Evolutionary conservation across 2,329 filamentous ascomycete species (phyloP).

Genomic region (Calonectria henricotiae): DNA sequence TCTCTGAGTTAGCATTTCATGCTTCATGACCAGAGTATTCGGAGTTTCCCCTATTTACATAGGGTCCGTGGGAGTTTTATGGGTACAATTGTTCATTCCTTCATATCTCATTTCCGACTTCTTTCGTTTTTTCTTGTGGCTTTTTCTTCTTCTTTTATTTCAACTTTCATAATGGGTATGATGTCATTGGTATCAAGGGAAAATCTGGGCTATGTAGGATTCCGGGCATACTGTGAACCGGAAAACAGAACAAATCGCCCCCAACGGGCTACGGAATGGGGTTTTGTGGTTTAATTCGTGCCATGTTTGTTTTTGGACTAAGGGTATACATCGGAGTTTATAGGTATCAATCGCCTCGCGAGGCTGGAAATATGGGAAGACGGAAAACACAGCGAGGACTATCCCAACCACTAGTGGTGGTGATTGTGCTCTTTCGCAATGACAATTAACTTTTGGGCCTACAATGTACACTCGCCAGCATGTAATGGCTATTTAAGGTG

Average conservation of each 20-base stretch:
- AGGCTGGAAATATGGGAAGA: conserved; percentile 11
- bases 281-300: not conserved
- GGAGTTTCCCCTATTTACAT: not conserved
- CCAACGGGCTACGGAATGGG: conserved; percentile 27
- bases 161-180: conserved; percentile 11
- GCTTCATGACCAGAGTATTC: not conserved
- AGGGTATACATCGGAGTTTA: conserved; percentile 20
- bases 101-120: not conserved
- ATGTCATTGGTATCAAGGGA: not conserved
- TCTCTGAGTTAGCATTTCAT: not conserved
- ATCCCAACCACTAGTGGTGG: not conserved
- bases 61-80: too few species aligned
- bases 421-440: not conserved
- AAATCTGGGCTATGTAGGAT: conserved; percentile 33
- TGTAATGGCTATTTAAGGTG: not conserved
- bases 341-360: conserved; percentile 15
- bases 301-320: conserved; percentile 20
- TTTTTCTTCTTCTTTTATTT: not conserved
- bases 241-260: conserved; percentile 34
- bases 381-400: not conserved
- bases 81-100: not conserved
- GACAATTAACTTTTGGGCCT: not conserved
- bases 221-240: conserved; percentile 18
- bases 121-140: not conserved
- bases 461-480: not conserved